Evolutionary conservation across 2,329 filamentous ascomycete species (phyloP).

Genomic region (Domatiomyces globalis): DNA sequence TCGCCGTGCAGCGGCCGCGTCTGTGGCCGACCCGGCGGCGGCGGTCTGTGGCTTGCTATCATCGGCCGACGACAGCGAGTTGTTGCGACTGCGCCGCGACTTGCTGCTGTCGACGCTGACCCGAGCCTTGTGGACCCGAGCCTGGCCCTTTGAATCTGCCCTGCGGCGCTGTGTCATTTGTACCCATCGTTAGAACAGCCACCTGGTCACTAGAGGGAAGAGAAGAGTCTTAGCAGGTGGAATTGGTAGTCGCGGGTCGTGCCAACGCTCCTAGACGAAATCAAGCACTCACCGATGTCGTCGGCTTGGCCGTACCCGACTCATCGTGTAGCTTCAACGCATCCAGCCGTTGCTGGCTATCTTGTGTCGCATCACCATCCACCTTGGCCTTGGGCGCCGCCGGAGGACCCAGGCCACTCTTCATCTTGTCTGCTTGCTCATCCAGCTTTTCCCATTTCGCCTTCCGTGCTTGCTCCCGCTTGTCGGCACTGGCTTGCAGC

Average conservation of each 20-base stretch:
- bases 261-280: background rate
- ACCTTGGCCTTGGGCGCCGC: constrained; percentile 23
- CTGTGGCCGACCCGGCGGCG: too few relatives aligned
- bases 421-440: constrained; percentile 61
- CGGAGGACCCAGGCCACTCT: constrained; percentile 32
- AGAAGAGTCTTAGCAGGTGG: constrained; percentile 29
- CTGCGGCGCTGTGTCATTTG: constrained; percentile 34
- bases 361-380: constrained; percentile 66
- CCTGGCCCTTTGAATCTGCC: constrained; percentile 24
- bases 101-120: constrained; percentile 21
- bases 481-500: constrained; percentile 80
- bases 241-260: constrained; percentile 2
- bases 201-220: constrained; percentile 28
- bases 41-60: background rate
- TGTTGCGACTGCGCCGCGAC: constrained; percentile 25
- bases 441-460: constrained; percentile 79
- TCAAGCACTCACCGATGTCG: constrained; percentile 28
- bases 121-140: constrained; percentile 10
- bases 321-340: constrained; percentile 82
- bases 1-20: background rate
- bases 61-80: constrained; percentile 10
- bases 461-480: constrained; percentile 66
- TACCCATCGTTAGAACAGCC: constrained; percentile 30
- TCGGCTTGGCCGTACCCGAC: constrained; percentile 37
- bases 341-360: constrained; percentile 75